A percentile compares a stretch with the other conserved stretches of the same genome.
Conservation (phyloP, 2,329 filamentous ascomycete species). For the Ophidiomyces ophidiicola region DNA sequence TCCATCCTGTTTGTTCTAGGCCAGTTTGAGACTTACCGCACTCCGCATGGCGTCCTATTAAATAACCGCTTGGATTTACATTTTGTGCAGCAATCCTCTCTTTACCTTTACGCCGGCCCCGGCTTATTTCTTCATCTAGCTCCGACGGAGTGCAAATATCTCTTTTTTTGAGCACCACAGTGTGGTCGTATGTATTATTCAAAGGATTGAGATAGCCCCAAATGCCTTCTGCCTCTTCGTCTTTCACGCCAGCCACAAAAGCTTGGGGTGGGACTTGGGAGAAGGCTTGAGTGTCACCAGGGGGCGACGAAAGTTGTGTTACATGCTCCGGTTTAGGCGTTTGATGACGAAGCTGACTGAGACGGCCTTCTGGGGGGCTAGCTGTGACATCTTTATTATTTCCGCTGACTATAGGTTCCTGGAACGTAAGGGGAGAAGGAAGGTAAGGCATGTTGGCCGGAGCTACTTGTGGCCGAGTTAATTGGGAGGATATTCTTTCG, state of each 20-base stretch:
- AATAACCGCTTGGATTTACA: constrained; percentile 66
- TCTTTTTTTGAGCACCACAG: constrained; percentile 63
- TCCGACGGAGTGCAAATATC: constrained; percentile 45
- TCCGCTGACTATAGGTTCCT: constrained; percentile 51
- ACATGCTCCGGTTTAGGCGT: constrained; percentile 25
- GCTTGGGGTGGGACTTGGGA: constrained; percentile 66
- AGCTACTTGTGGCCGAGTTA: constrained; percentile 37
- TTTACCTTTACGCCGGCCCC: constrained; percentile 34
- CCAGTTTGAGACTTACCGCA: constrained; percentile 53
- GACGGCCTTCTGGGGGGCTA: constrained; percentile 52
- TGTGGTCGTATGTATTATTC: constrained; percentile 55
- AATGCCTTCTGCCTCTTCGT: constrained; percentile 73
- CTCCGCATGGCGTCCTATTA: constrained; percentile 86
- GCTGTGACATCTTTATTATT: constrained; percentile 56
- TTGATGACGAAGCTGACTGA: constrained; percentile 41
- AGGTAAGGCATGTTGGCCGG: constrained; percentile 57
- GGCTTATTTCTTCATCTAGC: too few relatives aligned
- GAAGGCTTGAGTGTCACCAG: constrained; percentile 63
- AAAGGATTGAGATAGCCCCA: constrained; percentile 92
- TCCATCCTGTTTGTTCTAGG: neutral
- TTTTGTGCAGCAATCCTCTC: constrained; percentile 34
- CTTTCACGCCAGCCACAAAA: constrained; percentile 69
- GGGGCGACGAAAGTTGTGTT: constrained; percentile 48
- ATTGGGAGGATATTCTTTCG: constrained; percentile 54
- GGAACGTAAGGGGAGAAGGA: constrained; percentile 67